Evolutionary conservation across 2,329 filamentous ascomycete species (phyloP).

Genomic region (Dichotomopilus funicola): DNA sequence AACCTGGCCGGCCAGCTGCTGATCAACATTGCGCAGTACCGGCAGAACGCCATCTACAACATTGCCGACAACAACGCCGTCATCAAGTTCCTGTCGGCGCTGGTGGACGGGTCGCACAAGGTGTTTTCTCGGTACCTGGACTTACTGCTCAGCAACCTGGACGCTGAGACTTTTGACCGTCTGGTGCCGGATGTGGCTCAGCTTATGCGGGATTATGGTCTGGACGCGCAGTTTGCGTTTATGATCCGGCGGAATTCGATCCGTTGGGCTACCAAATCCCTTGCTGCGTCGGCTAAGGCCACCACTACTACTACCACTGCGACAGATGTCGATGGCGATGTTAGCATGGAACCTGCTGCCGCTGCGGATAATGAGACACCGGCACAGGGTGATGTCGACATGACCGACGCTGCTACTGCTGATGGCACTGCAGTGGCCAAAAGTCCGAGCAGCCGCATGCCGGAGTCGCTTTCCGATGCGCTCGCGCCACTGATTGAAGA

Average conservation of each 20-base stretch:
- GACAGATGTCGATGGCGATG: slow-evolving; percentile 52
- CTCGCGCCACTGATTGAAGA: slow-evolving; percentile 68
- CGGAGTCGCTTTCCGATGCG: slow-evolving; percentile 57
- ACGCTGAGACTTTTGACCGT: slow-evolving; percentile 67
- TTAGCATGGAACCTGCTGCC: slow-evolving; percentile 38
- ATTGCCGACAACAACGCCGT: slow-evolving; percentile 66
- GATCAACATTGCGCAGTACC: slow-evolving; percentile 85
- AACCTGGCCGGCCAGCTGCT: slow-evolving; percentile 75
- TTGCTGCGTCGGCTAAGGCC: slow-evolving; percentile 11
- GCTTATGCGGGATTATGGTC: slow-evolving; percentile 69
- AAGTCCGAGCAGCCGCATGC: slow-evolving; percentile 29
- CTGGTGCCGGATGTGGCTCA: slow-evolving; percentile 68
- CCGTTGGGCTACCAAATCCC: slow-evolving; percentile 40
- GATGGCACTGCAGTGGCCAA: not conserved
- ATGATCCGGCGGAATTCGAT: slow-evolving; percentile 73
- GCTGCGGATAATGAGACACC: slow-evolving; percentile 22
- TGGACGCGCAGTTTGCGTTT: slow-evolving; percentile 78
- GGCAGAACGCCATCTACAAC: slow-evolving; percentile 76
- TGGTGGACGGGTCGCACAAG: slow-evolving; percentile 84
- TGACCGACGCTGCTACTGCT: slow-evolving; percentile 9
- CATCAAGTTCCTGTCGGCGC: slow-evolving; percentile 80
- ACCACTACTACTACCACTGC: slow-evolving; percentile 17
- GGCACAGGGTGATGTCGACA: slow-evolving; percentile 28
- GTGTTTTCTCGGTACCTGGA: slow-evolving; percentile 85
- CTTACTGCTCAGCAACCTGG: slow-evolving; percentile 72